Evolutionary conservation across 495 filamentous ascomycete genomes (phyloP).

Genomic region (Jackrogersella minutella): DNA sequence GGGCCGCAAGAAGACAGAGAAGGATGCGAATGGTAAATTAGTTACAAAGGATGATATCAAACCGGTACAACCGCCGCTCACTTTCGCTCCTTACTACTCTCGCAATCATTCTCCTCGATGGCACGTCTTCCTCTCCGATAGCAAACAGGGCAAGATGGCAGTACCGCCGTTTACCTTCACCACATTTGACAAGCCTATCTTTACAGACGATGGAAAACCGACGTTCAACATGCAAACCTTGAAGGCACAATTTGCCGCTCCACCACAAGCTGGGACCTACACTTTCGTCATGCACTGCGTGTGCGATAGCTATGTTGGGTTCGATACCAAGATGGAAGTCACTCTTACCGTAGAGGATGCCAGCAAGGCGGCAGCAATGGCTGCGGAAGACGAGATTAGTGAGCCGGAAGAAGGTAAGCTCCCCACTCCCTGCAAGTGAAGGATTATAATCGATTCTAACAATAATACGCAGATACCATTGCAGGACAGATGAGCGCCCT

Average conservation of each 20-base stretch:
- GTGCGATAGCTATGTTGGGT: constrained; percentile 92
- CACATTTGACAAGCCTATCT: constrained; percentile 86
- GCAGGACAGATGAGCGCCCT: constrained; percentile 94
- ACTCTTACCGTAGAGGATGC: constrained; percentile 89
- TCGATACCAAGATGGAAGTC: constrained; percentile 88
- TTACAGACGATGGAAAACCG: constrained; percentile 74
- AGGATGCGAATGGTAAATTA: constrained; percentile 64
- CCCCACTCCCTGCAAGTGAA: constrained; percentile 1
- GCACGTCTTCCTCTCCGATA: constrained; percentile 93
- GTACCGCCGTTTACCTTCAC: constrained; percentile 93
- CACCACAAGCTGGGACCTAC: constrained; percentile 90
- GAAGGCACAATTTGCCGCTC: constrained; percentile 97
- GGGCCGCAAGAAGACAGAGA: constrained; percentile 74
- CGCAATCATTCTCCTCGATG: constrained; percentile 88
- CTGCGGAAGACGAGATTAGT: constrained; percentile 90
- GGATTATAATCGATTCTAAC: constrained; percentile 44
- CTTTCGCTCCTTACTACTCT: constrained; percentile 87
- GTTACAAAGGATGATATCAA: constrained; percentile 58
- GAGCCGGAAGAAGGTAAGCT: constrained; percentile 94
- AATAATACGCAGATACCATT: constrained; percentile 73
- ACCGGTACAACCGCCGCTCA: constrained; percentile 78
- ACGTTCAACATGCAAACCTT: constrained; percentile 94
- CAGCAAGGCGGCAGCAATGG: constrained; percentile 79
- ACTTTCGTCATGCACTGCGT: constrained; percentile 90
- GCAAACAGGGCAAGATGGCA: constrained; percentile 91